Base-by-base conservation (phyloP, 2,329 filamentous ascomycete genomes). In the Aspergillus sp. region DNA sequence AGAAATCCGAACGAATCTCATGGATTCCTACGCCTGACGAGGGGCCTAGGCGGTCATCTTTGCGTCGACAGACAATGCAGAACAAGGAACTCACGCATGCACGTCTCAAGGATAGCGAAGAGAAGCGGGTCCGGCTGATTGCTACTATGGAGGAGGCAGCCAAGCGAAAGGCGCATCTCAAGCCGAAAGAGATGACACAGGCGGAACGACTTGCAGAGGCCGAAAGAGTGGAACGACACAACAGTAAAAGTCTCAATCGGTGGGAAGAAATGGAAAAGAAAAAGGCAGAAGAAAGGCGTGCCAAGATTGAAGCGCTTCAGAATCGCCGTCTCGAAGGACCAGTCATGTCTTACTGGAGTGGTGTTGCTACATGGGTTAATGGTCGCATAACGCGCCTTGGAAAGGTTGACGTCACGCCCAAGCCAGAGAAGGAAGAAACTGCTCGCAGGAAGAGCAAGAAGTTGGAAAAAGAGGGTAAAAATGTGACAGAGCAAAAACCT, bases 221-320 rank as follows among this genome's bases (percentile, higher is more conserved):
- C 1, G 91, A 89, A 18, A 80, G 88, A 55, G 88, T 96, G 6
- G 95, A 98, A 76, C 89, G 90, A 75, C 83, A 88, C 68, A 97
- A 99, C 75, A 85, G 89, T 67, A 96, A 91, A 82, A 98, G 90
- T 75, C 79, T 96, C 70, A 97, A 94, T 71, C 85, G 91, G 57
- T 98, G 94, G 93, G 93, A 98, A 75, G 90, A 92, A 74, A 91
- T 92, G 6, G 95, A 99, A 78, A 92, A 92, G 77, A 87, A 90
- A 73, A 87, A 94, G 59, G 90, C 93, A 65, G 91, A 94, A 68
- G 90, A 96, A 71, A 85, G 94, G 62, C 85, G 87, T 64, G 90
- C 88, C 46, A 94, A 90, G 77, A 81, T 98, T 52, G 92, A 94
- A 45, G 95, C 94, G 14, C 81, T 98, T 67, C 90, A 96, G 69